Evolutionary conservation across 331 rosid species (phyloP), one percentile per base, ranked within the genome.

Genomic region (Malus hybrid): DNA sequence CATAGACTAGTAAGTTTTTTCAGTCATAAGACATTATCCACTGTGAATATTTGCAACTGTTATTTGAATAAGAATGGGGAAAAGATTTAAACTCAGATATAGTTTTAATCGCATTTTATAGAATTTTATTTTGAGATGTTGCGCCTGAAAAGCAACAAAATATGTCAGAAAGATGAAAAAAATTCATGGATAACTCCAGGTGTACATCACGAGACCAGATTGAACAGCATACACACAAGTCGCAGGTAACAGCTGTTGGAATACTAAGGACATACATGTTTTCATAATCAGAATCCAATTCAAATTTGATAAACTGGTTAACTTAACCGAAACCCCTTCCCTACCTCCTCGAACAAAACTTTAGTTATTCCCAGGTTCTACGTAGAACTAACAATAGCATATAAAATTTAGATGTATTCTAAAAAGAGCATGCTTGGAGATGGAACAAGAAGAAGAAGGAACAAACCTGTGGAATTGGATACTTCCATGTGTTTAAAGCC

Each of bases 401-500:
- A 52, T 20, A 16, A 39, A 4, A 28, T 3, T 58, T 8, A 6
- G 44, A 39, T 46, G 34, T 29, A 6, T 65, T 56, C 53, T 19
- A 22, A 18, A 33, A 52, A 32, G 13, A 63, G 32, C 11, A 19
- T 10, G 16, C 64, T 26, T 15, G 5, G 33, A 29, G 28, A 15
- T 68, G 55, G 24, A 63, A 32, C 34, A 32, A 32, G 34, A 32
- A 32, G 34, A 0, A 32, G 0, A 32, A 32, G 34, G 34, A 32
- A 34, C 67, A 73, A 78, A 94, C 99, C 97, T 94, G 95, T 44
- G 97, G 97, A 71, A 90, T 86, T 60, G 97, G 89, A 81, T 94
- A 91, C 80, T 91, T 91, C 97, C 97, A 92, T 0, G 97, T 86
- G 86, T 84, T 91, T 68, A 94, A 76, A 48, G 96, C 97, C 2